phyloP scores from a whole-genome alignment of 2,329 filamentous ascomycete species.

The Penicillium sp. region DNA sequence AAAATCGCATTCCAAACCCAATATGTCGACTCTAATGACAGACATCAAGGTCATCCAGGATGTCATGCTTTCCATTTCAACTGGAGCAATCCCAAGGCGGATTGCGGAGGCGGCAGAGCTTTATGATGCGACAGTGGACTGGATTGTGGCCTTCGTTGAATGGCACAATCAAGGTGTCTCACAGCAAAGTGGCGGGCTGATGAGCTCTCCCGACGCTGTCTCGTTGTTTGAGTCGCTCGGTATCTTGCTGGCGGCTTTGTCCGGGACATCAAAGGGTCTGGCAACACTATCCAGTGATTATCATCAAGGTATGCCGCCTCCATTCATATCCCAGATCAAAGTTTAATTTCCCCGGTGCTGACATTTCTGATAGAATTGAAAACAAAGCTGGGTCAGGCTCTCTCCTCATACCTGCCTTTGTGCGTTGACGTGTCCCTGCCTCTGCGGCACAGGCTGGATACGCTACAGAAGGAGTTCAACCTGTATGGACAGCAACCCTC shows the following conservation, averaged over 20 bases:
- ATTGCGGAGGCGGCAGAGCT: constrained; percentile 40
- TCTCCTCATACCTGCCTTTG: constrained; percentile 49
- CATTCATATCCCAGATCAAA: background rate
- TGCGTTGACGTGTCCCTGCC: constrained; percentile 48
- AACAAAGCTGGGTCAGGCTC: constrained; percentile 45
- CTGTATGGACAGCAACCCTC: constrained; percentile 50
- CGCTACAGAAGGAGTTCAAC: constrained; percentile 50
- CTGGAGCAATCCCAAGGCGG: constrained; percentile 40
- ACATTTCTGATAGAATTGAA: constrained; percentile 40
- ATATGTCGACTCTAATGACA: constrained; percentile 47
- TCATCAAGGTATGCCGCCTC: constrained; percentile 39
- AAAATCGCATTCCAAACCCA: constrained; percentile 17
- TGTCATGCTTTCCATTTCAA: constrained; percentile 47
- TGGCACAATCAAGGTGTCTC: constrained; percentile 41
- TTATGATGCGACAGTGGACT: constrained; percentile 44
- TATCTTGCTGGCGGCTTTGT: constrained; percentile 48
- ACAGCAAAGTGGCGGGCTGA: constrained; percentile 39
- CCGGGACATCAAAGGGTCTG: constrained; percentile 44
- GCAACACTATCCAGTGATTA: constrained; percentile 44
- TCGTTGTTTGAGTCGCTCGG: constrained; percentile 51
- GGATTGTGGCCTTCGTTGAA: constrained; percentile 46
- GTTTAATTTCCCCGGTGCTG: constrained; percentile 7
- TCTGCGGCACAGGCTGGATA: constrained; percentile 47
- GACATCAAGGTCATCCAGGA: constrained; percentile 52
- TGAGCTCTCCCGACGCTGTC: constrained; percentile 46